phyloP scores from a whole-genome alignment of 345 rosid species.

The Citrus sinensis region DVS_A1.0 CM039166.1:19842501-19843000 shows the following conservation, averaged over 20 bases:
- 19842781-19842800: constrained; percentile 19
- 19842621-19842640: constrained; percentile 68
- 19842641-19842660: constrained; percentile 58
- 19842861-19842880: constrained; percentile 44
- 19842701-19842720: too few relatives aligned
- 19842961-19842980: constrained; percentile 76
- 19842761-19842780: constrained; percentile 7
- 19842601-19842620: constrained; percentile 47
- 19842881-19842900: constrained; percentile 99
- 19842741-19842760: constrained; percentile 14
- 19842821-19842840: constrained; percentile 81
- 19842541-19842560: constrained; percentile 86
- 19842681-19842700: constrained; percentile 28
- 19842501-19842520: constrained; percentile 90
- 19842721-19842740: constrained; percentile 5
- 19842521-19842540: constrained; percentile 82
- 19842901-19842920: constrained; percentile 65
- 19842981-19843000: constrained; percentile 39
- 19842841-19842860: constrained; percentile 69
- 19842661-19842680: constrained; percentile 60
- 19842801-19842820: constrained; percentile 50
- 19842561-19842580: constrained; percentile 75
- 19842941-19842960: constrained; percentile 39
- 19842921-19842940: constrained; percentile 37
- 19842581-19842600: constrained; percentile 58